Evolutionary conservation across 1,284 basidiomycete species (phyloP), one percentile per base, ranked within the genome.

Genomic region (Tylopilus sp.): DNA sequence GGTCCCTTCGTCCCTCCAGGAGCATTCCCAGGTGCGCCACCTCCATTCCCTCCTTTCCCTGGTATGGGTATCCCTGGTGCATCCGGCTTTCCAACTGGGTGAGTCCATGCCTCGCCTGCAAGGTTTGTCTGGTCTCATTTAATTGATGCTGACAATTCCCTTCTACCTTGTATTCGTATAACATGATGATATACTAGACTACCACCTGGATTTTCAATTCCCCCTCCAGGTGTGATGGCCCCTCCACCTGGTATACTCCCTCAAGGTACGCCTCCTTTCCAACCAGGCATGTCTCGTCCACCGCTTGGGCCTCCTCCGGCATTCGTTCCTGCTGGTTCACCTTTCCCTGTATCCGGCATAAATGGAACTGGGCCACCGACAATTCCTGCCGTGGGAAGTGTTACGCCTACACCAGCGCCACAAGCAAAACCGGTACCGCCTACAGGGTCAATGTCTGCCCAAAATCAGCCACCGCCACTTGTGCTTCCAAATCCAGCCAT

Each of bases 401-500:
- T 57, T 10, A 61, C 61, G 2, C 61, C 62, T 8, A 57, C 55
- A 5, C 58, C 59, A 37, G 51, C 50, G 7, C 51, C 55, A 2
- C 57, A 59, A 17, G 55, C 53, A 47, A 61, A 54, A 14, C 44
- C 34, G 10, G 50, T 57, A 20, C 60, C 59, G 6, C 55, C 62
- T 21, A 35, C 21, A 10, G 61, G 59, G n/a, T 52, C 53, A 35
- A 38, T 56, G 17, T 57, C 60, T 43, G 40, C 59, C 28, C 54
- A 62, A 43, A 55, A 57, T 18, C 52, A 62, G 29, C 67, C 70
- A 1, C 66, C 71, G 6, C 60, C 61, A 10, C 71, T 82, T 15
- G 76, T 70, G 14, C 66, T 85, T 52, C 82, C 85, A 10, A 76
- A 83, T 64, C 71, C 78, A 29, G 65, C 75, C 20, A 61, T 83